These are phyloP conservation scores for Hydrangea macrophylla DNA, from an alignment of 148 eudicot genomes.

Conservation along the genomic window DNA sequence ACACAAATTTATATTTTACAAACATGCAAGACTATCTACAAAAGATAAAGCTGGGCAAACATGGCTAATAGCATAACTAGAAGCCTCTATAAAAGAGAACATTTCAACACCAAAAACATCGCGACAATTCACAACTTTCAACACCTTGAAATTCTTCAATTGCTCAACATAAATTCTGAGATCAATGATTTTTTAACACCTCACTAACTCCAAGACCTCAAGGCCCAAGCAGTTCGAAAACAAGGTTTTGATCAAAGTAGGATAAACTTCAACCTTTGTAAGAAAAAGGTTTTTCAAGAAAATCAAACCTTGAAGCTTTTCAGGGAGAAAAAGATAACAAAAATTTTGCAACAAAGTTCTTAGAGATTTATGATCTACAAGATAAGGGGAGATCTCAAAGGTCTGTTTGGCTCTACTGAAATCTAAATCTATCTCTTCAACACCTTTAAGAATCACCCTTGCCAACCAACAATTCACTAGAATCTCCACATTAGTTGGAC, in stretches of 20 bases:
- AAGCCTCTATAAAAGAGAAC: too few relatives aligned
- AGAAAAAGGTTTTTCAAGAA: background rate
- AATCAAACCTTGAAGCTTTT: background rate
- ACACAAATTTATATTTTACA: too few relatives aligned
- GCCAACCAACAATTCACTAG: background rate
- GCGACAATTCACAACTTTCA: background rate
- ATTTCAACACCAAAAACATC: background rate
- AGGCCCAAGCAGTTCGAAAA: background rate
- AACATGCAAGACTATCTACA: background rate
- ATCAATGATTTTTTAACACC: background rate
- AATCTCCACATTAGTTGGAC: background rate
- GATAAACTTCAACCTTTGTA: background rate
- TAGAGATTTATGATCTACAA: background rate
- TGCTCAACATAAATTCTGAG: background rate
- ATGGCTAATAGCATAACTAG: background rate
- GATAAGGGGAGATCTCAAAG: background rate
- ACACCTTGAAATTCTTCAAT: background rate
- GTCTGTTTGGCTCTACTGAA: background rate
- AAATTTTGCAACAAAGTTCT: background rate
- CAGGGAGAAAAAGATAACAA: background rate
- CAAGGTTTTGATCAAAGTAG: background rate
- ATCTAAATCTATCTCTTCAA: conserved; percentile 10
- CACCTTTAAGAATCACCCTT: background rate
- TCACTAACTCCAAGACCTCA: background rate
- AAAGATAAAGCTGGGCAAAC: background rate